Base-by-base conservation (phyloP, 2,329 filamentous ascomycete genomes). In the Ilyonectria robusta region DNA sequence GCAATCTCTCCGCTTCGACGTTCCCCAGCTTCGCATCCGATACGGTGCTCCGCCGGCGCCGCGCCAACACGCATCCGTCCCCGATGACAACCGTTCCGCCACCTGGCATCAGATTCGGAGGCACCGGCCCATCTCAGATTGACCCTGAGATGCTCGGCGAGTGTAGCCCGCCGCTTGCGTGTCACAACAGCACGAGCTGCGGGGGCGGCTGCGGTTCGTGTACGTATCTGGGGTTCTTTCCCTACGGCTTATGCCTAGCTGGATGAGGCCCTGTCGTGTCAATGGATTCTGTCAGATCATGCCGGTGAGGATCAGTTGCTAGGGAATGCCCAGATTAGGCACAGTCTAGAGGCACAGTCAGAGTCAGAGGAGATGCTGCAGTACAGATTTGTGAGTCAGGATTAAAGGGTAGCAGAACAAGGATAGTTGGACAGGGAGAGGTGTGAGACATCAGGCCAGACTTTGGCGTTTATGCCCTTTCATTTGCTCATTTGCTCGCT, bases 211-310 rank as follows among this genome's bases (percentile, higher is more conserved):
- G 66, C 54, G 66, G 62, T n/a, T 29, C 62, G 53, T 68, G 66
- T 46, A 66, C 66, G 10, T 68, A 68, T 44, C 33, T 68, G 15
- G 66, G 58, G 46, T 68, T 61, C 57, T 62, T 68, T 42, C 66
- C 66, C 1, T 66, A 66, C n/a, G 66, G 66, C 17, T 15, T 68
- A 13, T 68, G 66, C 50, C 58, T 68, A 15, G 23, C 58, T 2
- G 66, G 66, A 21, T 67, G 55, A 67, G 15, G 29, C n/a, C 10
- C 9, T 35, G 29, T n/a, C 13, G 6, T 33, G n/a, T 8, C 48
- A 53, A 15, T 31, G 26, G 26, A 26, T 19, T 33, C 17, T 48
- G 23, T 29, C 46, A 29, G 46, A 57, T 17, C 19, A 21, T 31
- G 21, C 21, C 17, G 15, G 11, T 13, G 9, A 26, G 17, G n/a